Base-by-base conservation (phyloP, 179 eudicot genomes). In the Spergularia azorica region DNA sequence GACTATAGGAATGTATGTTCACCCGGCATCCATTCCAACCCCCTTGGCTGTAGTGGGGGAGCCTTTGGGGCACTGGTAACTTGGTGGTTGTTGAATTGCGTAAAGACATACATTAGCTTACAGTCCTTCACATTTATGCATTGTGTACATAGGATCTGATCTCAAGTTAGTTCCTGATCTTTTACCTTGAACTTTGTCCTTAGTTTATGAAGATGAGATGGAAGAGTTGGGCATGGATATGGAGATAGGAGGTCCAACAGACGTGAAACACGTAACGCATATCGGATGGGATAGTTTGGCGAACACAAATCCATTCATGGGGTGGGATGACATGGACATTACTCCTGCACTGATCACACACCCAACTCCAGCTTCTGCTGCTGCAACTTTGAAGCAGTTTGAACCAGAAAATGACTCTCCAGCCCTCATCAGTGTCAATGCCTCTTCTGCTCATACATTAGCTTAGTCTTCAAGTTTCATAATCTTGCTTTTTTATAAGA, bases 211-310 rank as follows among this genome's bases (percentile, higher is more conserved):
- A 76, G 97, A 95, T 74, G 91, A 90, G 63, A 81, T 80, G 79
- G 92, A 83, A 72, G 87, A 80, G 9, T 38, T 73, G 73, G 96
- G 89, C n/a, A 85, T 62, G 83, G 91, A 91, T 68, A 91, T 94
- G 88, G 97, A 95, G 77, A 95, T 95, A 32, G 99, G 99, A 50
- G 75, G 89, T 38, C 99, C 99, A n/a, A 95, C 99, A 11, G 93
- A 95, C 50, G 99, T 95, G 81, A 95, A 93, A 81, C 99, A 93
- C 72, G 90, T 95, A 0, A 85, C 90, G 2, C 99, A 95, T 84
- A 95, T 95, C 61, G 98, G 99, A 60, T 90, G 88, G 92, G 97
- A 93, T 78, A 96, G 91, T 71, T 75, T 89, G 10, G 83, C 90
- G 16, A 86, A 79, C 3, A 66, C 84, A n/a, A 91, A 89, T 82